Evolutionary conservation across 2,329 filamentous ascomycete species (phyloP), one percentile per base, ranked within the genome.

Genomic region (Metarhizium anisopliae): DNA sequence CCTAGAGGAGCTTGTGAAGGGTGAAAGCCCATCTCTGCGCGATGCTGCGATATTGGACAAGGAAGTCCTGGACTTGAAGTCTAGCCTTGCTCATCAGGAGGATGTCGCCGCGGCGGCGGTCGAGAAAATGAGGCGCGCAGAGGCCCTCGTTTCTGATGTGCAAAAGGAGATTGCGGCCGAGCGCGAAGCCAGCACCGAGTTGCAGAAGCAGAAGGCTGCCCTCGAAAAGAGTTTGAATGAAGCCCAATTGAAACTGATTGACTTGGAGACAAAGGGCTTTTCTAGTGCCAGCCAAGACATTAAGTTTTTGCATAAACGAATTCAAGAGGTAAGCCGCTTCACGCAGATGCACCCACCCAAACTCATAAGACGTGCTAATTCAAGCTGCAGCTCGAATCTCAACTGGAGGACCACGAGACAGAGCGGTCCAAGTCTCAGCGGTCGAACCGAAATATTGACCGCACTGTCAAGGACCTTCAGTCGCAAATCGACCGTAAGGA

Each of bases 231-330:
- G 82, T 55, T 77, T 95, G 52, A 96, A 92, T 70, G 93, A 99
- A 70, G 79, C 93, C 30, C 93, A 97, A 71, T 82, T 97, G 54
- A 85, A 85, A 66, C 83, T 95, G 55, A 87, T 99, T 53, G 94
- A 97, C 68, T 79, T 97, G 8, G 93, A 99, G 75, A 97, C 94
- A 47, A 97, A 97, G 77, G 91, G 92, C 54, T 97, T 95, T 73
- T 94, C 92, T 20, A 95, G 87, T 61, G 89, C 89, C 29, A 96
- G 92, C 70, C 90, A 96, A 65, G 93, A 97, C 72, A 90, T 97
- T 62, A 88, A 94, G 66, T 97, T 96, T 76, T 74, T 97, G 65
- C 89, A 96, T 72, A 93, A 91, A 67, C 84, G 93, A 52, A 90
- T 99, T 61, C 91, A 96, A 75, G 93, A 97, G 81, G 92, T 95